A percentile compares a stretch with the other conserved stretches of the same genome.
phyloP scores from a whole-genome alignment of 1,284 basidiomycete genomes.

The Ceratorhiza oryzae-sativae region DNA sequence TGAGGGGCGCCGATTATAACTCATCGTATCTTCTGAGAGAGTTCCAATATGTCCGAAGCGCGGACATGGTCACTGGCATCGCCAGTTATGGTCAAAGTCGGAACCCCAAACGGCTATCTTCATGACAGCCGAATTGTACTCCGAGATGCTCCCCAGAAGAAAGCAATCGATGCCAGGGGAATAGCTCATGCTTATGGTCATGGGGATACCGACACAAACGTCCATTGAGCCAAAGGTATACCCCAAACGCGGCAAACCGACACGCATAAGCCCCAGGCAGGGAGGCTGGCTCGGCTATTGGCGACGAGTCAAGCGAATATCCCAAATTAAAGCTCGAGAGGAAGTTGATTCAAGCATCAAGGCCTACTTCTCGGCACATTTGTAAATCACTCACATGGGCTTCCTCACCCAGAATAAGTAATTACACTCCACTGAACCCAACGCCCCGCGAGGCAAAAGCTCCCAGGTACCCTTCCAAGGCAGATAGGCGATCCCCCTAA shows the following conservation, averaged over 20 bases:
- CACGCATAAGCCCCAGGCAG: background rate
- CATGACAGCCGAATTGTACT: background rate
- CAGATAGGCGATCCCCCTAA: conserved; percentile 82
- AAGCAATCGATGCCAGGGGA: background rate
- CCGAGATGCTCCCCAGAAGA: background rate
- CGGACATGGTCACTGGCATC: background rate
- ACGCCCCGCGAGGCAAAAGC: conserved; percentile 64
- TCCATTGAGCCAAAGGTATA: background rate
- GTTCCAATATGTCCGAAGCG: background rate
- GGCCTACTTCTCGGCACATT: background rate
- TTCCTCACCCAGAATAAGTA: conserved; percentile 84
- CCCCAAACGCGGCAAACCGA: background rate
- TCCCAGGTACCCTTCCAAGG: conserved; percentile 79
- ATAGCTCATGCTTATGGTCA: background rate
- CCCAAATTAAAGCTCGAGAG: background rate
- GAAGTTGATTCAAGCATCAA: background rate
- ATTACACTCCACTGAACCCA: conserved; percentile 74
- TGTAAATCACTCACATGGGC: conserved; percentile 51
- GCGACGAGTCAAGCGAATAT: background rate
- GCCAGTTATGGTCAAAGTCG: background rate
- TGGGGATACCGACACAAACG: background rate
- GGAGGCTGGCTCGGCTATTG: background rate
- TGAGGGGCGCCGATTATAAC: no score
- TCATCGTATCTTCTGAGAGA: background rate
- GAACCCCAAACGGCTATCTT: background rate